These are phyloP conservation scores for Fusarium newnesense DNA, from an alignment of 2,329 filamentous ascomycete species.

Conservation along the genomic window DNA sequence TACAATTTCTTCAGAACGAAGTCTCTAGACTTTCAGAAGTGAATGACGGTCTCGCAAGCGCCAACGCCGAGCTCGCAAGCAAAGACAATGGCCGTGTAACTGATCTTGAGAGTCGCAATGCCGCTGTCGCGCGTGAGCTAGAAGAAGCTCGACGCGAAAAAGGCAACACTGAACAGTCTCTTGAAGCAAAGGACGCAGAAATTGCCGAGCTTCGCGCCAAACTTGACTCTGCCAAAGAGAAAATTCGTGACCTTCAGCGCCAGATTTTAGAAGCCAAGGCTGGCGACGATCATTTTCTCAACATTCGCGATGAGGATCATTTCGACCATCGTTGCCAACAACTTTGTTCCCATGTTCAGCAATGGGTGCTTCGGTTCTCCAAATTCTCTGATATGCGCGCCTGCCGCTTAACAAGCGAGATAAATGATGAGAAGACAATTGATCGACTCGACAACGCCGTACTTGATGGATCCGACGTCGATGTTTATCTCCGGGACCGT, in stretches of 20 bases:
- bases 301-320: constrained; percentile 88
- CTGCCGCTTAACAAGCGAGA: constrained; percentile 83
- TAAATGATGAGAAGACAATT: constrained; percentile 92
- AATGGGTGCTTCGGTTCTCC: constrained; percentile 97
- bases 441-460: constrained; percentile 94
- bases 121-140: constrained; percentile 74
- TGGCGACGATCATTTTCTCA: constrained; percentile 78
- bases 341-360: constrained; percentile 93
- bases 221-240: constrained; percentile 75
- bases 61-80: constrained; percentile 79
- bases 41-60: constrained; percentile 81
- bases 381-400: constrained; percentile 95
- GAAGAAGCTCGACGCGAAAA: constrained; percentile 74
- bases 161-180: constrained; percentile 67
- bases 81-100: constrained; percentile 79
- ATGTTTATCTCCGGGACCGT: constrained; percentile 86
- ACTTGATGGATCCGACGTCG: constrained; percentile 92
- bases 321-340: constrained; percentile 95
- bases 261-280: constrained; percentile 69
- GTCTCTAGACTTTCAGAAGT: constrained; percentile 82
- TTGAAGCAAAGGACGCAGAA: constrained; percentile 87
- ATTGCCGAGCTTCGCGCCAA: constrained; percentile 81
- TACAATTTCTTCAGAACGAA: constrained; percentile 85
- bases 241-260: constrained; percentile 63
- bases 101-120: constrained; percentile 73